A percentile compares a stretch with the other conserved stretches of the same genome.
phyloP scores from a whole-genome alignment of 108 stramenopile genomes.

The Cyclotella sp. region DNA sequence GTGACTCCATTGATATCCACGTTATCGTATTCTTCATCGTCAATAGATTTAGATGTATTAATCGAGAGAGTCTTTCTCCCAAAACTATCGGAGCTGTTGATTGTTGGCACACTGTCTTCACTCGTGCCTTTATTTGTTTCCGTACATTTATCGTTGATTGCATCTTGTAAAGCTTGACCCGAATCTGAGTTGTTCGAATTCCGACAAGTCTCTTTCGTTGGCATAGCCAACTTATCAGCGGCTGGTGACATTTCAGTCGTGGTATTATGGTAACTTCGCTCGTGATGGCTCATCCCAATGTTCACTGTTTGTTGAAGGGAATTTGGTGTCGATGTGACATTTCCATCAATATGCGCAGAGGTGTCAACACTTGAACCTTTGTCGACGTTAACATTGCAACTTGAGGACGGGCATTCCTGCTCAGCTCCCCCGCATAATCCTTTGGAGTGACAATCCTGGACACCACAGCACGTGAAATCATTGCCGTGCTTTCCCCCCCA shows the following conservation, averaged over 20 bases:
- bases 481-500: not conserved
- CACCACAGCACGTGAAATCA: not conserved
- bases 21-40: conserved; percentile 19
- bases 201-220: no score
- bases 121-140: not conserved
- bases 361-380: no score
- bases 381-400: not conserved
- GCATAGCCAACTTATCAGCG: no score
- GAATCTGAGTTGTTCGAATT: no score
- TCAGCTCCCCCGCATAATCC: conserved; percentile 9
- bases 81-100: not conserved
- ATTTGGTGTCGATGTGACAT: no score
- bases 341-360: no score
- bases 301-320: no score
- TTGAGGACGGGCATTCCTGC: not conserved
- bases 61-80: not conserved
- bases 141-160: not conserved
- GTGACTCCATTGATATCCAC: conserved; percentile 5
- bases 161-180: not conserved
- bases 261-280: no score
- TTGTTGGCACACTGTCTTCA: not conserved
- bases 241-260: no score
- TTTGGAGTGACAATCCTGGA: not conserved
- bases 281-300: no score
- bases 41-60: conserved; percentile 3